These are phyloP conservation scores for Chrysopogon serrulatus DNA, from an alignment of 176 grass and related monocot species.

Conservation along the genomic window DNA sequence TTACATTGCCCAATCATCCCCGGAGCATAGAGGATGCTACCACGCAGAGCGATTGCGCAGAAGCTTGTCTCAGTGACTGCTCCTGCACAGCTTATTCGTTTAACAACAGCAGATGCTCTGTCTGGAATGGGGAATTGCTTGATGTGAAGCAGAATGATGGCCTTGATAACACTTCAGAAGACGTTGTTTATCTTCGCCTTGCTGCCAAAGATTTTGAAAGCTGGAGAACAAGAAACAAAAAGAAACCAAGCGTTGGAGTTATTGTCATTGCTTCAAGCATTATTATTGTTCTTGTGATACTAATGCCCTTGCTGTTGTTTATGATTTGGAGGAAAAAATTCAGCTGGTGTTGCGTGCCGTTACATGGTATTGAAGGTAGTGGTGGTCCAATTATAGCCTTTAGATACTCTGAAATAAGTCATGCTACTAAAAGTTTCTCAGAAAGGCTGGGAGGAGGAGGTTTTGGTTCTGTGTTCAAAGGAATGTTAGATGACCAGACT, in stretches of 20 bases:
- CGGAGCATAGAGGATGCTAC: neutral
- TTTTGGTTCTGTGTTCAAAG: neutral
- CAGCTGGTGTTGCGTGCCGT: neutral
- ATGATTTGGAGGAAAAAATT: neutral
- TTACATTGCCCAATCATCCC: constrained; percentile 19
- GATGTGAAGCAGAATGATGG: neutral
- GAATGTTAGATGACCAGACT: neutral
- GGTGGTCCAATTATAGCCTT: neutral
- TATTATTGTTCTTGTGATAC: too few relatives aligned
- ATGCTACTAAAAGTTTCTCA: neutral
- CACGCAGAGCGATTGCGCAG: neutral
- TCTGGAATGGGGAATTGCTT: constrained; percentile 34
- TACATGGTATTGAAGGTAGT: too few relatives aligned
- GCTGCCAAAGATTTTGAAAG: neutral
- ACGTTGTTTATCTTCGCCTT: neutral
- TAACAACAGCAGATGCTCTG: neutral
- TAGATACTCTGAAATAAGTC: neutral
- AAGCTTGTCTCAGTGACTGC: neutral
- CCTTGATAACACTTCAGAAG: neutral
- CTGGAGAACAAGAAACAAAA: neutral
- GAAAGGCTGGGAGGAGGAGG: neutral
- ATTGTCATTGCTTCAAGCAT: neutral
- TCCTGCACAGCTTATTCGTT: neutral
- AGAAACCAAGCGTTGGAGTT: neutral
- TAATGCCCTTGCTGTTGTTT: too few relatives aligned